Percentiles rank a stretch among this genome's conserved stretches.
These are phyloP conservation scores for Arabis hirsuta DNA, from an alignment of 345 rosid species.

Conservation along the genomic window DNA sequence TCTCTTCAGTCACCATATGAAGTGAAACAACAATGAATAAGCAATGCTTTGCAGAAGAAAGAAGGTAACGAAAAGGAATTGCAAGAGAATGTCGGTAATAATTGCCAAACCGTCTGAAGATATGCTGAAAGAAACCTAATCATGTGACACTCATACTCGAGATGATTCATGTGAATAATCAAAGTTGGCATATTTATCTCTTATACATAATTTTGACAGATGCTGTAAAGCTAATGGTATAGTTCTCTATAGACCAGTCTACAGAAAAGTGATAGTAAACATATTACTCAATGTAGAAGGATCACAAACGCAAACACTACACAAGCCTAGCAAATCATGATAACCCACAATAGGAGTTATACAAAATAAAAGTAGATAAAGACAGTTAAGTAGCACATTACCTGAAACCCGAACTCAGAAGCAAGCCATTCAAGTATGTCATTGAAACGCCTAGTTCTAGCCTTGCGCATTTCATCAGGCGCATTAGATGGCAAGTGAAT, in stretches of 20 bases:
- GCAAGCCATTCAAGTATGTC: conserved; percentile 96
- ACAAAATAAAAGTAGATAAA: not conserved
- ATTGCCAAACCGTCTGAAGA: conserved; percentile 1
- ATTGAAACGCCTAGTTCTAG: conserved; percentile 50
- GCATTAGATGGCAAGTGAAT: conserved; percentile 33
- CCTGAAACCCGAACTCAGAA: conserved; percentile 92
- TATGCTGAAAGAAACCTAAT: not conserved
- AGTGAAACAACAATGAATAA: conserved; percentile 12
- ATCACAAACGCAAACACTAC: conserved; percentile 6
- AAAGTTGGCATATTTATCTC: not conserved
- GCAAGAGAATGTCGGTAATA: conserved; percentile 1
- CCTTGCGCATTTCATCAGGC: conserved; percentile 49
- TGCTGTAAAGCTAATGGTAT: not conserved
- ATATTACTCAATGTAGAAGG: not conserved
- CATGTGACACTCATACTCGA: not conserved
- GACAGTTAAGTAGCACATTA: conserved; percentile 37
- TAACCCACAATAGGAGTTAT: not conserved
- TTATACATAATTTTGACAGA: not conserved
- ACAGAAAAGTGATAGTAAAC: not conserved
- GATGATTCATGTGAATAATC: not conserved
- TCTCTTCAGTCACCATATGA: conserved; percentile 60
- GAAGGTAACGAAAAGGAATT: conserved; percentile 9
- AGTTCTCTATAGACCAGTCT: not conserved
- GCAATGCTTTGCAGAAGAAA: conserved; percentile 6
- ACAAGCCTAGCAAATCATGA: conserved; percentile 5